A percentile compares a stretch with the other conserved stretches of the same genome.
These are phyloP conservation scores for Rosellinia necatrix DNA, from an alignment of 2,329 filamentous ascomycete species.

Conservation along the genomic window DNA sequence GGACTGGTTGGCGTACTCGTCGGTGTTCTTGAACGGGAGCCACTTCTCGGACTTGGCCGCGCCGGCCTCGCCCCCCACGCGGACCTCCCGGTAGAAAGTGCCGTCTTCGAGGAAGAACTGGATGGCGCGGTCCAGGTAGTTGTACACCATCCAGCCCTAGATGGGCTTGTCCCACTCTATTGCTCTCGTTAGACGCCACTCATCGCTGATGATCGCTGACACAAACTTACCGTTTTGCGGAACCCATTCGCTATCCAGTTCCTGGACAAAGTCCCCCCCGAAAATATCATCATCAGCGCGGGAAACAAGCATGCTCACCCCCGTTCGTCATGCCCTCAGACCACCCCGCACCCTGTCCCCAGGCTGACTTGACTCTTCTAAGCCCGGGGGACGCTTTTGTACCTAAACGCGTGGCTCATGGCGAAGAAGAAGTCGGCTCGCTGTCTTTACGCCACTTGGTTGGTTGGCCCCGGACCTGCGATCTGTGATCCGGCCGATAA, in stretches of 20 bases:
- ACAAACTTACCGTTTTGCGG: too few species aligned
- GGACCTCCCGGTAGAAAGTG: slow-evolving; percentile 1
- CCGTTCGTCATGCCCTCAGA: background rate
- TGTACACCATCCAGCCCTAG: background rate
- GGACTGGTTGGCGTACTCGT: too few species aligned
- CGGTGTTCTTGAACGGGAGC: too few species aligned
- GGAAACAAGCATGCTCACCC: background rate
- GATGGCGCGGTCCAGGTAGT: background rate
- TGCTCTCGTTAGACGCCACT: too few species aligned
- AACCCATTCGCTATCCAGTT: background rate
- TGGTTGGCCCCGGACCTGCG: background rate
- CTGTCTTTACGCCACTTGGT: background rate
- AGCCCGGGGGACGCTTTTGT: background rate
- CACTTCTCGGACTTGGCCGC: too few species aligned
- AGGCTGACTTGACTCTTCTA: background rate
- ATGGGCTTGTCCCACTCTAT: slow-evolving; percentile 1
- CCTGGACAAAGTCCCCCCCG: background rate
- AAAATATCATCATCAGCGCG: background rate
- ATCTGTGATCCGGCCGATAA: background rate
- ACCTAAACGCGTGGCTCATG: background rate
- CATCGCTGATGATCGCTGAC: too few species aligned
- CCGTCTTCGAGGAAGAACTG: background rate
- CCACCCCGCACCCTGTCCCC: background rate
- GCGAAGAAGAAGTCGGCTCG: background rate
- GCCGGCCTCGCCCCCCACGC: background rate